A percentile compares a stretch with the other conserved stretches of the same genome.
phyloP scores from a whole-genome alignment of 495 filamentous ascomycete genomes.

The Bryoglossum gracile region DNA sequence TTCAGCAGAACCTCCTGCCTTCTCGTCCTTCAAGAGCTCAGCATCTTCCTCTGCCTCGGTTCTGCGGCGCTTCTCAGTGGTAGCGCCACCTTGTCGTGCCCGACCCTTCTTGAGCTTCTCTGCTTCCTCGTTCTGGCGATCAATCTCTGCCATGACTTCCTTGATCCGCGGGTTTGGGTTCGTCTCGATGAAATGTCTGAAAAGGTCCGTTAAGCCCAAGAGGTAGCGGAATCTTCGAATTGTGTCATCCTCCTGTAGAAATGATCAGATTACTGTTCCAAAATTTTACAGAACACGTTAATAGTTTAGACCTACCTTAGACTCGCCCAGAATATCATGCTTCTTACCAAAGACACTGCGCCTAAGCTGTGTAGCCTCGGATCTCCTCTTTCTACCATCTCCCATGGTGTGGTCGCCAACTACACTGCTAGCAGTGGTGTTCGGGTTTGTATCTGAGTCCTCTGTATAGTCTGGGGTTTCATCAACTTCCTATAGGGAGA shows the following conservation, averaged over 20 bases:
- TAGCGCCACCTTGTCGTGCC: slow-evolving; percentile 76
- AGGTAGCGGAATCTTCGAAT: slow-evolving; percentile 94
- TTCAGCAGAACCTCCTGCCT: slow-evolving; percentile 72
- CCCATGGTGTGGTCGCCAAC: slow-evolving; percentile 54
- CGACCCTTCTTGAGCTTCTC: slow-evolving; percentile 62
- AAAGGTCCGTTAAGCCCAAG: slow-evolving; percentile 90
- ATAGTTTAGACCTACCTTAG: slow-evolving; percentile 56
- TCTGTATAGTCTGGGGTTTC: slow-evolving; percentile 85
- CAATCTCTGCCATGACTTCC: slow-evolving; percentile 87
- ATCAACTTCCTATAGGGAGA: slow-evolving; percentile 54
- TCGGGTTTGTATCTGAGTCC: slow-evolving; percentile 88
- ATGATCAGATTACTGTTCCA: slow-evolving; percentile 5
- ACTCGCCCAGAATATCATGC: slow-evolving; percentile 80
- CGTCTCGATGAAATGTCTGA: slow-evolving; percentile 97
- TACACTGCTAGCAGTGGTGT: slow-evolving; percentile 84
- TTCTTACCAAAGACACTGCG: slow-evolving; percentile 93
- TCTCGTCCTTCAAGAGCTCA: slow-evolving; percentile 87
- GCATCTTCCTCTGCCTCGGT: slow-evolving; percentile 98
- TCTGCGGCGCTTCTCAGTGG: slow-evolving; percentile 67
- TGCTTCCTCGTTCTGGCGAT: slow-evolving; percentile 79
- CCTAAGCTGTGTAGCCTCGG: slow-evolving; percentile 77
- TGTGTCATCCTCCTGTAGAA: slow-evolving; percentile 82
- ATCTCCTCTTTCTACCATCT: slow-evolving; percentile 79
- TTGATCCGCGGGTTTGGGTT: slow-evolving; percentile 90
- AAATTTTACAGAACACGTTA: neutral